Evolutionary conservation across 257 asterid species (phyloP).

Genomic region (Solanum neorickii): DNA sequence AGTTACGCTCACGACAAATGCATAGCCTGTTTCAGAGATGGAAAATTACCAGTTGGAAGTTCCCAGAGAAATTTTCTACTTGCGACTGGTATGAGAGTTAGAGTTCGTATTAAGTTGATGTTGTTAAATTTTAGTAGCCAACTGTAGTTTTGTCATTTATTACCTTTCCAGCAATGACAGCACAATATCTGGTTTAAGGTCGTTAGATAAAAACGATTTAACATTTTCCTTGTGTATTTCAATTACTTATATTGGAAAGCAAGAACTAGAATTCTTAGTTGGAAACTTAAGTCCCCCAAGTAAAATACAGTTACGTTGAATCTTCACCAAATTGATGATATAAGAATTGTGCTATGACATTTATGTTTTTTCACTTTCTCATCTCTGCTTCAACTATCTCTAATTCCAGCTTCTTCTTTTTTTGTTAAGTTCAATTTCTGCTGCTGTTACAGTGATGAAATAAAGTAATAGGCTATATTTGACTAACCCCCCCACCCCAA

Average conservation of each 20-base stretch:
- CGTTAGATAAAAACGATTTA: background rate
- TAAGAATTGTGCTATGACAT: background rate
- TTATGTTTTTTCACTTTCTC: background rate
- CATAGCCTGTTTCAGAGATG: background rate
- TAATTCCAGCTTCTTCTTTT: background rate
- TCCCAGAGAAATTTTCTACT: background rate
- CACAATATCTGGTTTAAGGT: background rate
- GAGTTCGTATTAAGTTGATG: background rate
- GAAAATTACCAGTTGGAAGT: background rate
- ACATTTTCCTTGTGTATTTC: background rate
- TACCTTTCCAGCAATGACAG: background rate
- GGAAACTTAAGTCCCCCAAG: background rate
- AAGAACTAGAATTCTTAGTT: background rate
- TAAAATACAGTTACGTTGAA: background rate
- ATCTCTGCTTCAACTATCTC: background rate
- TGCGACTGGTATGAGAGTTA: background rate
- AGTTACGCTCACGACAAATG: background rate
- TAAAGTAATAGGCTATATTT: background rate
- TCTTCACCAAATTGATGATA: background rate
- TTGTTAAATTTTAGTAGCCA: background rate
- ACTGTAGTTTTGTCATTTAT: background rate
- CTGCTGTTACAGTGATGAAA: background rate
- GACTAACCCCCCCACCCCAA: background rate
- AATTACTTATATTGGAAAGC: background rate
- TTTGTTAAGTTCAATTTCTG: background rate